These are phyloP conservation scores for Chrysoporthe cubensis DNA, from an alignment of 2,329 filamentous ascomycete species.

Conservation along the genomic window DNA sequence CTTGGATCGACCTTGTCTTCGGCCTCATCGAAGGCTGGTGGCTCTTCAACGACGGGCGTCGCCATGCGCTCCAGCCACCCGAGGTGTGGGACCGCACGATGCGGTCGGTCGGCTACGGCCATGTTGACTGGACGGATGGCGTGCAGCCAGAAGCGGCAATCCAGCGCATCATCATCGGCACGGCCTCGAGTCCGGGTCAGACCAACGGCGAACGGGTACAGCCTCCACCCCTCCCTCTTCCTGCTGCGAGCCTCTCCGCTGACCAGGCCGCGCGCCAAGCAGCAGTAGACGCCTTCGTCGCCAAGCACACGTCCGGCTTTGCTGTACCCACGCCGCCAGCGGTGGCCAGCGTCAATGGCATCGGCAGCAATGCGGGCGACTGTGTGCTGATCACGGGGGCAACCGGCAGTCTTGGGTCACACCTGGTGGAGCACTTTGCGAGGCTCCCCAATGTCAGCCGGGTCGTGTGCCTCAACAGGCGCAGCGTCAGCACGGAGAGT, in stretches of 20 bases:
- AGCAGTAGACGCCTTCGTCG: constrained; percentile 25
- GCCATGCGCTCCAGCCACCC: constrained; percentile 32
- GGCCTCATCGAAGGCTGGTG: constrained; percentile 46
- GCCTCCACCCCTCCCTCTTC: background rate
- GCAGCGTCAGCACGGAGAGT: constrained; percentile 33
- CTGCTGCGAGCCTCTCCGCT: constrained; percentile 36
- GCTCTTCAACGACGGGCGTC: constrained; percentile 40
- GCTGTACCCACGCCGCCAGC: background rate
- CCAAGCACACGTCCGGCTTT: constrained; percentile 22
- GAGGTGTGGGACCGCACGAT: constrained; percentile 35
- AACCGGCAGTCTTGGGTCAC: constrained; percentile 43
- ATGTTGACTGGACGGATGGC: constrained; percentile 40
- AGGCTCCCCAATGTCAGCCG: constrained; percentile 33
- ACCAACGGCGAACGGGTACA: background rate
- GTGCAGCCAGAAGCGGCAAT: background rate
- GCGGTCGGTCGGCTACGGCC: constrained; percentile 34
- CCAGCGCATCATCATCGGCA: constrained; percentile 15
- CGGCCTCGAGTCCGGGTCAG: background rate
- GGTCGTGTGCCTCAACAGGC: constrained; percentile 52
- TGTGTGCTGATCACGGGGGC: constrained; percentile 44
- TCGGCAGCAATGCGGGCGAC: background rate
- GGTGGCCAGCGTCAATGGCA: too few relatives aligned
- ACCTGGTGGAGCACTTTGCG: constrained; percentile 40
- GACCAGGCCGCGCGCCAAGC: constrained; percentile 35
- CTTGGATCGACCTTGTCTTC: constrained; percentile 41